A percentile compares a stretch with the other conserved stretches of the same genome.
phyloP scores from a whole-genome alignment of 108 stramenopile genomes.

The Bacterosira constricta region DNA sequence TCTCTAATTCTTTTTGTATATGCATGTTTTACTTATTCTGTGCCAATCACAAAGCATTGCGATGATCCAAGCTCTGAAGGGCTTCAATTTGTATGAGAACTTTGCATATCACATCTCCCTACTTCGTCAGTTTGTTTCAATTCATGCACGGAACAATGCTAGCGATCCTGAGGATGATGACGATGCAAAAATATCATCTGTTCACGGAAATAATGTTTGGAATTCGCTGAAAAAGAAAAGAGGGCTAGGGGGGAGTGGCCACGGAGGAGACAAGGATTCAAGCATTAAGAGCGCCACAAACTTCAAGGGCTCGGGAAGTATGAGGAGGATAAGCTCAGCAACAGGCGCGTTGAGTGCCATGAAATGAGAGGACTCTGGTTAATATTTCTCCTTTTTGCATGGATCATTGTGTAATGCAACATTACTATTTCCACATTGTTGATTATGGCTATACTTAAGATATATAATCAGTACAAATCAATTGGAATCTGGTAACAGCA shows the following conservation, averaged over 20 bases:
- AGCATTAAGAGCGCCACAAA: not conserved
- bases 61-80: slow-evolving; percentile 59
- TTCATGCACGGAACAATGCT: not conserved
- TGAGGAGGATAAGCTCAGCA: slow-evolving; percentile 30
- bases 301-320: not conserved
- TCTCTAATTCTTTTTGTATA: not conserved
- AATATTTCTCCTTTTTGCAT: not conserved
- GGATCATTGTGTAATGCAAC: not conserved
- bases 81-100: slow-evolving; percentile 48
- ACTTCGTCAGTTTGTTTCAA: slow-evolving; percentile 59
- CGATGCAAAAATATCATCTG: slow-evolving; percentile 10
- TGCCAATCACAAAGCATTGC: slow-evolving; percentile 5
- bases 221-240: slow-evolving; percentile 23
- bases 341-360: slow-evolving; percentile 21
- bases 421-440: too few relatives aligned
- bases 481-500: too few relatives aligned
- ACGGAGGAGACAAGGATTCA: not conserved
- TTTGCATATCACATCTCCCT: slow-evolving; percentile 79
- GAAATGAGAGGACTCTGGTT: not conserved
- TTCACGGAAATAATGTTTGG: slow-evolving; percentile 48
- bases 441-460: too few relatives aligned
- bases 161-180: not conserved
- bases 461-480: too few relatives aligned
- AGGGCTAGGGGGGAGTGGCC: not conserved
- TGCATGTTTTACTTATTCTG: not conserved